Evolutionary conservation across 805 yeast genomes (phyloP), one percentile per base, ranked within the genome.

Genomic region (Candida golubevii): DNA sequence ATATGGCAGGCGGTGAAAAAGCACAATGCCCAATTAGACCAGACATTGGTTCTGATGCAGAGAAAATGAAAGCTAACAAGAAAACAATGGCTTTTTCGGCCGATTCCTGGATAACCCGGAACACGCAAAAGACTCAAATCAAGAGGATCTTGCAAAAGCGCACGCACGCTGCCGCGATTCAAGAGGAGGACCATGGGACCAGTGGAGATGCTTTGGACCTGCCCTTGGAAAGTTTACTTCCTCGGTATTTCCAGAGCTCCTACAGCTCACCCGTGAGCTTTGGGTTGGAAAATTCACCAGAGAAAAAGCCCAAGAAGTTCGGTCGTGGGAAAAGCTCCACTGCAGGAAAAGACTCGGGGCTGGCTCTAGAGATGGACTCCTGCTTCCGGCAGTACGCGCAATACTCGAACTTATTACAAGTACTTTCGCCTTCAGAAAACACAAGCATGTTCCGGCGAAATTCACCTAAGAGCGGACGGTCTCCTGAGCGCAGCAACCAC

Each of bases 201-300:
- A 32, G 33, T 18, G 36, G 15, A 3, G 39, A n/a, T 1, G 18
- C 9, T 7, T 26, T 39, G 30, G 40, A 38, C 14, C 46, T 44
- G 46, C 41, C 47, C 9, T 36, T 39, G 32, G 47, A 36, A 15
- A 39, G 40, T 27, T 29, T 39, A 8, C 29, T 44, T 13, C 47
- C 47, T 30, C 9, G 44, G 13, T 39, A 32, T 12, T 18, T 39
- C 35, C 47, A 39, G 13, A 39, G 44, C 41, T 44, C 42, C 2
- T 44, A 39, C 12, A 44, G 46, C 37, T 39, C 46, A 4, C 46
- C 46, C 9, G 39, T 44, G 18, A 39, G 37, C 11, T 39, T 32
- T 23, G 40, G 35, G 6, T 26, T 26, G 10, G 29, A 34, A n/a
- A 12, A 29, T 29, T 36, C 28, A 18, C 30, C 33, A 9, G 37